Percentiles rank a stretch among this genome's conserved stretches.
Conservation (phyloP, 805 yeast species). For the Myxozyma vanderwaltii region DNA sequence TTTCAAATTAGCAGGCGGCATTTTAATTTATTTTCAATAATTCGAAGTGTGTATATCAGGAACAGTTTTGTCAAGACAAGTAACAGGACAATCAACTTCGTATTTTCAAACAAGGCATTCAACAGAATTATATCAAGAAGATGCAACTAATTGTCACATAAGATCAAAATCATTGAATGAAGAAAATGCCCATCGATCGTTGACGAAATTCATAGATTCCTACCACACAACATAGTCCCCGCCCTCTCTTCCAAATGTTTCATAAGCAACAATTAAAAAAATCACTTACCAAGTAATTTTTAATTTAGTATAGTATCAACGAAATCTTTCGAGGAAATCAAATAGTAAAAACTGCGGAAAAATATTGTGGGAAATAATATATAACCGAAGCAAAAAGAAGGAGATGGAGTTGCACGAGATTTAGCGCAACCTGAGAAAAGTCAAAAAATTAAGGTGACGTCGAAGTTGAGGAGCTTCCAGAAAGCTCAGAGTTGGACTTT, state of each 20-base stretch:
- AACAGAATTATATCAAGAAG: neutral
- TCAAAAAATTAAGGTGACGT: neutral
- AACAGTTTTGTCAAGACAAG: too few relatives aligned
- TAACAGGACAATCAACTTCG: too few relatives aligned
- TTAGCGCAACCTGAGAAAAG: neutral
- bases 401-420: neutral
- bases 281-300: too few relatives aligned
- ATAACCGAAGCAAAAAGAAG: neutral
- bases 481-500: neutral
- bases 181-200: too few relatives aligned
- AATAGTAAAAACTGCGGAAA: neutral
- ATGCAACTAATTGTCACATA: neutral
- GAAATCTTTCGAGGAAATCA: neutral
- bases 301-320: neutral
- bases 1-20: too few relatives aligned
- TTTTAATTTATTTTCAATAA: too few relatives aligned
- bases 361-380: neutral
- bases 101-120: neutral
- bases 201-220: too few relatives aligned
- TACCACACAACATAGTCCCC: too few relatives aligned
- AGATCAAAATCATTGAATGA: too few relatives aligned
- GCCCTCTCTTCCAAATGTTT: too few relatives aligned
- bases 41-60: too few relatives aligned
- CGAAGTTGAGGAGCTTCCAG: slow-evolving; percentile 5
- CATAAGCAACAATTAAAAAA: too few relatives aligned